Conservation (phyloP, 192 early-diverging fungal species). For the Rhizoclosmatium sp. region DNA sequence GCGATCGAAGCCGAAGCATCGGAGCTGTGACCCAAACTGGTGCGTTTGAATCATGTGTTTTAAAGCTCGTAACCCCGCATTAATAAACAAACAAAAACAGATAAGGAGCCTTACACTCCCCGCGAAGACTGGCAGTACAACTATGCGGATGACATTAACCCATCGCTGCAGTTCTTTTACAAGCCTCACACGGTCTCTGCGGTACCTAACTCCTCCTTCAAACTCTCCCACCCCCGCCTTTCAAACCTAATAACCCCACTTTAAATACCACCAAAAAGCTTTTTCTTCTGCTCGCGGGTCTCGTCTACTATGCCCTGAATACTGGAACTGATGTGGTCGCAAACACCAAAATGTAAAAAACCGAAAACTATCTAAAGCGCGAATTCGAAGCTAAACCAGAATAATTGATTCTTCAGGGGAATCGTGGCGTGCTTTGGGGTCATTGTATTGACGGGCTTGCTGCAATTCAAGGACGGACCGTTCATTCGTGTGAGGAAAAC, state of each 20-base stretch:
- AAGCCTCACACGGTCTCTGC: constrained; percentile 51
- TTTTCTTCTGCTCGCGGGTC: constrained; percentile 40
- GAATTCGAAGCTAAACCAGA: not conserved
- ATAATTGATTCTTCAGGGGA: constrained; percentile 31
- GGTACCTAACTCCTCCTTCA: constrained; percentile 19
- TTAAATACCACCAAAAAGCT: constrained; percentile 18
- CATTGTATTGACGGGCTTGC: constrained; percentile 84
- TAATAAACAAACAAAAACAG: not conserved
- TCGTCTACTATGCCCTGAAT: constrained; percentile 51
- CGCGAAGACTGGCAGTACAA: constrained; percentile 49
- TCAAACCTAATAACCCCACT: not conserved
- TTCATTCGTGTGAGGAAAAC: constrained; percentile 71
- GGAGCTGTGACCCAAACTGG: not conserved
- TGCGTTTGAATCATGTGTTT: not conserved
- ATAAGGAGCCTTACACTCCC: not conserved
- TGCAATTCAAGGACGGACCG: constrained; percentile 93
- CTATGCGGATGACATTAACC: constrained; percentile 53
- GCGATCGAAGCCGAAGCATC: not conserved
- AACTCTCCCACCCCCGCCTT: not conserved
- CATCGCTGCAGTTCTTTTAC: constrained; percentile 56
- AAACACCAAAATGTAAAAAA: constrained; percentile 53
- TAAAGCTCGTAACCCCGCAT: not conserved
- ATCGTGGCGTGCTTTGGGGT: constrained; percentile 39
- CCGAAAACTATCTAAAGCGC: not conserved
- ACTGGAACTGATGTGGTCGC: constrained; percentile 44